Percentiles rank a stretch among this genome's conserved stretches.
These are phyloP conservation scores for Aschersonia sp. DNA, from an alignment of 2,329 filamentous ascomycete species.

Conservation along the genomic window DNA sequence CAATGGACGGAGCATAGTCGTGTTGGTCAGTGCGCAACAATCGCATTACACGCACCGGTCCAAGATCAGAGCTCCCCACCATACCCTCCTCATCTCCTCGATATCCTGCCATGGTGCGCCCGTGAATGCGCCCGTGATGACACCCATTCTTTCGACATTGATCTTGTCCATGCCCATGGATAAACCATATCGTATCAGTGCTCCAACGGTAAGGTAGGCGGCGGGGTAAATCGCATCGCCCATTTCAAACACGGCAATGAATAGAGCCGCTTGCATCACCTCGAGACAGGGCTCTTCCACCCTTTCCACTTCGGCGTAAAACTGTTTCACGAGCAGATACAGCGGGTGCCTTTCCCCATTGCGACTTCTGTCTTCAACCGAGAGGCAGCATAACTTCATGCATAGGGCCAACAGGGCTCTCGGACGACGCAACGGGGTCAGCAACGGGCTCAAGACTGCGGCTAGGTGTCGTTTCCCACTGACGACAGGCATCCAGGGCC, in stretches of 20 bases:
- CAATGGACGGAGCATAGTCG: too few species aligned
- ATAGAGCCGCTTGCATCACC: conserved; percentile 5
- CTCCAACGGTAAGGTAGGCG: conserved; percentile 6
- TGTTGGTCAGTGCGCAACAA: background rate
- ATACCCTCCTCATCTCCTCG: conserved; percentile 6
- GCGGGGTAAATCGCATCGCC: conserved; percentile 7
- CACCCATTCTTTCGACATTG: conserved; percentile 1
- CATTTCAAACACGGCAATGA: conserved; percentile 6
- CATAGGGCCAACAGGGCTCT: background rate
- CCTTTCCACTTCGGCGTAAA: background rate
- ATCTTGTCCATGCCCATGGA: conserved; percentile 5
- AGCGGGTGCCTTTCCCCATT: background rate
- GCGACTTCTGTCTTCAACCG: background rate
- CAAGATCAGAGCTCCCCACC: conserved; percentile 5
- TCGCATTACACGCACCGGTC: conserved; percentile 1
- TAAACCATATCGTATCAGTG: conserved; percentile 5
- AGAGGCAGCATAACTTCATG: background rate
- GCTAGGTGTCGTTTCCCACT: background rate
- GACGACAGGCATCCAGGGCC: background rate
- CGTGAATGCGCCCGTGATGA: background rate
- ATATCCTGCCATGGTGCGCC: conserved; percentile 4
- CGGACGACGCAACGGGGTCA: background rate
- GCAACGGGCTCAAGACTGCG: background rate
- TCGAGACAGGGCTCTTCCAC: background rate
- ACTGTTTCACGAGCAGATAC: background rate